A percentile compares a stretch with the other conserved stretches of the same genome.
Conservation (phyloP, 1,284 basidiomycete genomes). For the Cryptococcus hybrid region DNA sequence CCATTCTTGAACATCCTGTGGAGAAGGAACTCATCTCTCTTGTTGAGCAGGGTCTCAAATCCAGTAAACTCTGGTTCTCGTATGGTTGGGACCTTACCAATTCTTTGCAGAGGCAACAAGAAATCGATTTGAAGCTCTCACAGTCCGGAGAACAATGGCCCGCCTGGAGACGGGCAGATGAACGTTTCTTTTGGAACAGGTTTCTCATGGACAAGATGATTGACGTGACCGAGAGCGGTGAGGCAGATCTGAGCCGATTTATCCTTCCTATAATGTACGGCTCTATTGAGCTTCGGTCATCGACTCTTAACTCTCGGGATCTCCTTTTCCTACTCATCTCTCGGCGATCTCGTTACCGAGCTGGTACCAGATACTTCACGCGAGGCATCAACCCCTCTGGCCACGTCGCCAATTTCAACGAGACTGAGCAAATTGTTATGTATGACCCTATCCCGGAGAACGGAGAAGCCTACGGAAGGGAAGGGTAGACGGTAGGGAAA, state of each 20-base stretch:
- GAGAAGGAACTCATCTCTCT: constrained; percentile 86
- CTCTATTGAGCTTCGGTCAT: constrained; percentile 83
- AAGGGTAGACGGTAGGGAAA: constrained; percentile 52
- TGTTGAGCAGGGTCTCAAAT: constrained; percentile 77
- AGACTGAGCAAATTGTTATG: constrained; percentile 89
- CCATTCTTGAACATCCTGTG: constrained; percentile 65
- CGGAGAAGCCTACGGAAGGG: constrained; percentile 30
- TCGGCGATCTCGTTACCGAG: constrained; percentile 86
- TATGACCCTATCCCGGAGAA: constrained; percentile 59
- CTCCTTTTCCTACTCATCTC: constrained; percentile 87
- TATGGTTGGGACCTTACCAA: constrained; percentile 91
- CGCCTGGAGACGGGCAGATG: constrained; percentile 65
- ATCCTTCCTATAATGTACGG: constrained; percentile 91
- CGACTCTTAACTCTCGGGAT: constrained; percentile 72
- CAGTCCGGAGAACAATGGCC: constrained; percentile 16
- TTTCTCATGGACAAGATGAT: constrained; percentile 54
- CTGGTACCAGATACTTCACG: constrained; percentile 96
- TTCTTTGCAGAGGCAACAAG: constrained; percentile 78
- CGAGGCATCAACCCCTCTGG: constrained; percentile 78
- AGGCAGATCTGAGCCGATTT: constrained; percentile 59
- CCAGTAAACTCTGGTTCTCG: constrained; percentile 82
- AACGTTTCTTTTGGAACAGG: constrained; percentile 99
- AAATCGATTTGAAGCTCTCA: constrained; percentile 61
- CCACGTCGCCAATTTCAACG: constrained; percentile 80
- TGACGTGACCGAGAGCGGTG: constrained; percentile 43